phyloP scores from a whole-genome alignment of 148 eudicot species.

The Rhododendron williamsianum region DNA sequence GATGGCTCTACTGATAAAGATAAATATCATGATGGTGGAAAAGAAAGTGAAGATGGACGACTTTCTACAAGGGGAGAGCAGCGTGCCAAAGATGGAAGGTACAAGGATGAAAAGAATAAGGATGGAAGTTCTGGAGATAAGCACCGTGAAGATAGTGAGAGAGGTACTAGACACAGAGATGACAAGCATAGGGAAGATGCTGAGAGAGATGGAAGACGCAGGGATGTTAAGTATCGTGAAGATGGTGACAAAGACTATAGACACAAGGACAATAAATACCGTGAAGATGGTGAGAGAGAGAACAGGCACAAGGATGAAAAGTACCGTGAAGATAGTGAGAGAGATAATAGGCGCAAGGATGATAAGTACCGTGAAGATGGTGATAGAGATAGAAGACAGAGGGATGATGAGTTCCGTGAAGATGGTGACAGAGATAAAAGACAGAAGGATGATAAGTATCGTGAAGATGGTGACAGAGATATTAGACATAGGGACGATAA shows the following conservation, averaged over 20 bases:
- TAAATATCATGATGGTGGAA: constrained; percentile 47
- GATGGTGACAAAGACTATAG: constrained; percentile 7
- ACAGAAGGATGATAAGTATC: constrained; percentile 24
- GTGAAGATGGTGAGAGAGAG: constrained; percentile 36
- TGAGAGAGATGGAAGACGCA: constrained; percentile 13
- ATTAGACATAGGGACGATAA: constrained; percentile 29
- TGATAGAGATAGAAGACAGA: constrained; percentile 46
- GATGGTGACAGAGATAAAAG: constrained; percentile 36
- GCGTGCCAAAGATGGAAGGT: constrained; percentile 43
- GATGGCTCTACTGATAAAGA: constrained; percentile 62
- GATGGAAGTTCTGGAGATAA: constrained; percentile 47
- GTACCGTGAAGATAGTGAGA: constrained; percentile 24
- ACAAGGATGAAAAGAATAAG: constrained; percentile 54
- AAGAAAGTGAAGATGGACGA: constrained; percentile 47
- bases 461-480: constrained; percentile 37
- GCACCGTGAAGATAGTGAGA: constrained; percentile 38
- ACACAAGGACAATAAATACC: constrained; percentile 20
- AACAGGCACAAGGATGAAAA: constrained; percentile 29
- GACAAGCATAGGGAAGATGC: constrained; percentile 20
- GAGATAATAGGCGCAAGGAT: constrained; percentile 13
- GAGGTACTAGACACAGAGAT: constrained; percentile 50
- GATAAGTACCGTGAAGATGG: constrained; percentile 22
- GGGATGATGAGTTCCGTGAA: constrained; percentile 29
- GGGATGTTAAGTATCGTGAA: constrained; percentile 17
- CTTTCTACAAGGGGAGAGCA: constrained; percentile 51